Conservation (phyloP, 352 stramenopile species). For the Phytopythium chamaehyphon region DNA sequence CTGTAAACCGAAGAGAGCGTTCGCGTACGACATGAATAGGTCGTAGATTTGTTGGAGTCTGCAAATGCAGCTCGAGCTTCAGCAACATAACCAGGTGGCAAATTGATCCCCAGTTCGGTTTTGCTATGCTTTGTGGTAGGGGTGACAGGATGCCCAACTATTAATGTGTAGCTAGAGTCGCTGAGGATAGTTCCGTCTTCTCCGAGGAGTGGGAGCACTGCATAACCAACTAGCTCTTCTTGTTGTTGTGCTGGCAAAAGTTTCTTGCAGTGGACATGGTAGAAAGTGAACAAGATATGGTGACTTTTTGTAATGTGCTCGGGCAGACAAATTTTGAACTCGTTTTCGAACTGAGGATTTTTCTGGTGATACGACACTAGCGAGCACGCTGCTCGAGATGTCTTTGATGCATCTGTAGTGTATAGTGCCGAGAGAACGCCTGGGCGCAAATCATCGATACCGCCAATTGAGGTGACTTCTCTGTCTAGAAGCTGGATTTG, state of each 20-base stretch:
- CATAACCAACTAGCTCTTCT: constrained; percentile 61
- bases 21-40: constrained; percentile 36
- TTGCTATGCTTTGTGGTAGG: constrained; percentile 10
- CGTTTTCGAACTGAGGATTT: constrained; percentile 67
- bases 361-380: constrained; percentile 82
- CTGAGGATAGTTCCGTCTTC: constrained; percentile 45
- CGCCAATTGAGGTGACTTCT: constrained; percentile 43
- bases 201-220: constrained; percentile 41
- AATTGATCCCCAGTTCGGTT: constrained; percentile 18
- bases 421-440: constrained; percentile 39
- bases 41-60: constrained; percentile 28
- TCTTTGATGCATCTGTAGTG: constrained; percentile 19
- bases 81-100: constrained; percentile 41
- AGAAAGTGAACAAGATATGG: constrained; percentile 72
- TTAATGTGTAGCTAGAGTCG: constrained; percentile 39
- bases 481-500: constrained; percentile 55
- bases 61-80: constrained; percentile 18
- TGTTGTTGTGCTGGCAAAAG: constrained; percentile 47
- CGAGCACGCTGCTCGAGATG: constrained; percentile 17
- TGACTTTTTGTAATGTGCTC: constrained; percentile 39
- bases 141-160: constrained; percentile 28
- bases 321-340: constrained; percentile 71
- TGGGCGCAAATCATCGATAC: constrained; percentile 24
- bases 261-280: constrained; percentile 84
- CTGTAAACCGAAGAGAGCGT: constrained; percentile 55